phyloP scores from a whole-genome alignment of 1,284 basidiomycete genomes.

The Mycena sp. region DNA sequence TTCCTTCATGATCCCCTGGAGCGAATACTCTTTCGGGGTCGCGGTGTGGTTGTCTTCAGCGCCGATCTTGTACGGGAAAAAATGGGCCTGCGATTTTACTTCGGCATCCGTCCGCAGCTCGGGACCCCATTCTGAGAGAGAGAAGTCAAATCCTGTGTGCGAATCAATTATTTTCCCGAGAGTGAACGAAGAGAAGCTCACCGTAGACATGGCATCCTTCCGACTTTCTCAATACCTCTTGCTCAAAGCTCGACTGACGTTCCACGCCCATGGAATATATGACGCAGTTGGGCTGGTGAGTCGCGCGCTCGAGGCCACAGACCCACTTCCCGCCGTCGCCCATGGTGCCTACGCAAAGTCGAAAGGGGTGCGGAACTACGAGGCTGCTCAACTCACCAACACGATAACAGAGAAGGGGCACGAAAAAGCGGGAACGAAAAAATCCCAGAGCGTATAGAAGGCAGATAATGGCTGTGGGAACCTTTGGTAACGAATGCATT shows the following conservation, averaged over 20 bases:
- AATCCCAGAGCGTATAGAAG: constrained; percentile 22
- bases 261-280: constrained; percentile 27
- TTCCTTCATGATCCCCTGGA: constrained; percentile 25
- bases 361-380: not conserved
- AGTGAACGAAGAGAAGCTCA: not conserved
- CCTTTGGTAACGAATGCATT: not conserved
- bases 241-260: constrained; percentile 25
- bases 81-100: constrained; percentile 19
- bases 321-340: constrained; percentile 28
- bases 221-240: constrained; percentile 7
- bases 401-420: constrained; percentile 21
- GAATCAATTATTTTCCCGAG: not conserved
- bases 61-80: constrained; percentile 21
- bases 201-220: constrained; percentile 19
- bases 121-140: constrained; percentile 20
- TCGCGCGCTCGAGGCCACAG: constrained; percentile 23
- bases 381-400: constrained; percentile 2
- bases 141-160: constrained; percentile 19
- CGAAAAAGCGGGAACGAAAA: constrained; percentile 16
- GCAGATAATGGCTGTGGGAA: constrained; percentile 10
- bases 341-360: constrained; percentile 9
- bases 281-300: constrained; percentile 14
- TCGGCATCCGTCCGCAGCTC: constrained; percentile 8
- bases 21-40: constrained; percentile 21
- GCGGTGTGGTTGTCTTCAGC: constrained; percentile 19